Percentiles rank a stretch among this genome's conserved stretches.
Evolutionary conservation across 495 filamentous ascomycete species (phyloP).

Genomic region (Pyronema domesticum): DNA sequence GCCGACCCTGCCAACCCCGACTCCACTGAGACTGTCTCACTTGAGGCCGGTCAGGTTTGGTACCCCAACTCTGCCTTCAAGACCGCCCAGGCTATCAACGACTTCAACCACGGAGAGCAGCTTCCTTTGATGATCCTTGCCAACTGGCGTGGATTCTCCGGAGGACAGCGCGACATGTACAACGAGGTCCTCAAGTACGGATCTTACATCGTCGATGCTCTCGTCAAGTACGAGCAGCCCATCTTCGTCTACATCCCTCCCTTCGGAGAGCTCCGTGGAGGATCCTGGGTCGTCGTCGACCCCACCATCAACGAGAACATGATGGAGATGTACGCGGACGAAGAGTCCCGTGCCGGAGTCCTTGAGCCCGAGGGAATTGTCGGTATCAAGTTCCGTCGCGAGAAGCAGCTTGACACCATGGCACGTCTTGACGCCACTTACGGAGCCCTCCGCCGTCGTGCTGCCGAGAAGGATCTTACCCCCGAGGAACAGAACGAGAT

Average conservation of each 20-base stretch:
- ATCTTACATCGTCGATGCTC: constrained; percentile 92
- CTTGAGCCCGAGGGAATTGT: constrained; percentile 97
- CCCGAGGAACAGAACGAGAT: constrained; percentile 55
- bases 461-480: constrained; percentile 46
- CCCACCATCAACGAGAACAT: constrained; percentile 88
- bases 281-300: constrained; percentile 97
- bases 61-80: constrained; percentile 99
- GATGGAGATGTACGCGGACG: constrained; percentile 99
- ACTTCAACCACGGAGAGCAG: constrained; percentile 99
- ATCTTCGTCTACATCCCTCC: constrained; percentile 98
- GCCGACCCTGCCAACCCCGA: constrained; percentile 98
- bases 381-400: constrained; percentile 92
- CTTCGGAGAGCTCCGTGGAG: constrained; percentile 90
- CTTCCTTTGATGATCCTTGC: constrained; percentile 96
- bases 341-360: constrained; percentile 87
- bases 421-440: constrained; percentile 77
- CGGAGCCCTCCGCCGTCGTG: constrained; percentile 58
- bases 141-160: constrained; percentile 99
- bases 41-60: constrained; percentile 96
- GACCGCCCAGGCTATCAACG: constrained; percentile 92
- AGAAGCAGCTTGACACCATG: constrained; percentile 97
- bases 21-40: constrained; percentile 82
- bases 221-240: constrained; percentile 96
- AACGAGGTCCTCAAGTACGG: constrained; percentile 99
- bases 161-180: constrained; percentile 98